These are phyloP conservation scores for Alternaria sp. DNA, from an alignment of 2,329 filamentous ascomycete species.

Conservation along the genomic window DNA sequence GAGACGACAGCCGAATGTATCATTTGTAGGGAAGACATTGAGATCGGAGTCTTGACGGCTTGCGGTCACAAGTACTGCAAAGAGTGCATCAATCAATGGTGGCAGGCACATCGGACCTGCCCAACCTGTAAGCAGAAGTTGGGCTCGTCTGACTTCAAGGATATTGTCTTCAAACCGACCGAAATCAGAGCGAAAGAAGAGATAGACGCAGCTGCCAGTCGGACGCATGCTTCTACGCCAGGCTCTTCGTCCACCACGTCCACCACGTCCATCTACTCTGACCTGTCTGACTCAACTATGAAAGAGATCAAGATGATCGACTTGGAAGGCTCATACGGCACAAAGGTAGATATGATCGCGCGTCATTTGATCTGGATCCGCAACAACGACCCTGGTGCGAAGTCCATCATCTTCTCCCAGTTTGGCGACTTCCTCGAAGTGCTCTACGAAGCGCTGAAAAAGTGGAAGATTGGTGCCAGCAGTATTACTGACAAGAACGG, in stretches of 20 bases:
- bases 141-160: constrained; percentile 72
- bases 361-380: constrained; percentile 86
- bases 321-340: constrained; percentile 76
- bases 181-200: constrained; percentile 72
- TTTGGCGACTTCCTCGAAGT: constrained; percentile 81
- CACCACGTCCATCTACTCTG: constrained; percentile 72
- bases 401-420: constrained; percentile 94
- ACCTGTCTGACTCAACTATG: constrained; percentile 73
- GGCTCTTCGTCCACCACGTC: constrained; percentile 28
- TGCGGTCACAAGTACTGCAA: constrained; percentile 91
- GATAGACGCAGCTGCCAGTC: constrained; percentile 35
- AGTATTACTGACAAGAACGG: constrained; percentile 73
- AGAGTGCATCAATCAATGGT: constrained; percentile 84
- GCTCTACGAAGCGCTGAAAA: constrained; percentile 70
- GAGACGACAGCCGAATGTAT: constrained; percentile 70
- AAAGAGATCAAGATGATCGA: constrained; percentile 83
- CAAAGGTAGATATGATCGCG: constrained; percentile 78
- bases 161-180: constrained; percentile 82
- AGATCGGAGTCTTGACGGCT: constrained; percentile 79
- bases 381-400: constrained; percentile 81
- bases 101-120: constrained; percentile 74
- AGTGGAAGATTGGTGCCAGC: constrained; percentile 75
- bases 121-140: constrained; percentile 82
- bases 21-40: constrained; percentile 81
- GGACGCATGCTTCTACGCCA: constrained; percentile 35